Percentiles rank a stretch among this genome's conserved stretches.
Evolutionary conservation across 202 grass and related monocot species (phyloP).

Genomic region (Panicum virgatum): DNA sequence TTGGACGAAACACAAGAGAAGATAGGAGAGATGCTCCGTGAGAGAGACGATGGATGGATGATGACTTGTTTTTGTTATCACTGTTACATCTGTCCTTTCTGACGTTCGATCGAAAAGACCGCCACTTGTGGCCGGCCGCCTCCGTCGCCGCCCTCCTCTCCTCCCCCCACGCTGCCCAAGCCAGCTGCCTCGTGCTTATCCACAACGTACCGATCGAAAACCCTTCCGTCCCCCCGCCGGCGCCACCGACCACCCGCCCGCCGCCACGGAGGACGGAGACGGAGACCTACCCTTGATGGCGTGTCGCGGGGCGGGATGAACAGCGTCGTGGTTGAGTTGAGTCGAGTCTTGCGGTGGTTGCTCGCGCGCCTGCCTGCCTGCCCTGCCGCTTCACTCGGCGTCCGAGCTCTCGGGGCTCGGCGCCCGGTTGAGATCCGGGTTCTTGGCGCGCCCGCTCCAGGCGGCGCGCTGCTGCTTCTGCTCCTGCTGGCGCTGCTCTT

Average conservation of each 20-base stretch:
- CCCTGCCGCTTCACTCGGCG: constrained; percentile 49
- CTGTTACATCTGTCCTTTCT: constrained; percentile 62
- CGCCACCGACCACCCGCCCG: not conserved
- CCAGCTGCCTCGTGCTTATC: constrained; percentile 48
- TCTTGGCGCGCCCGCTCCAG: constrained; percentile 57
- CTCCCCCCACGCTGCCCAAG: not conserved
- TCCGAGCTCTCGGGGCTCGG: constrained; percentile 84
- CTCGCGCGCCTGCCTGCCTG: not conserved
- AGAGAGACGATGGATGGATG: not conserved
- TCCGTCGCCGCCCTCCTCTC: constrained; percentile 12
- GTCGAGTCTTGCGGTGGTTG: too few species aligned
- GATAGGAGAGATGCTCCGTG: not conserved
- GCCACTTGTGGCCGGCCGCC: constrained; percentile 49
- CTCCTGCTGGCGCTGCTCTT: constrained; percentile 20
- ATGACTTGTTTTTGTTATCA: constrained; percentile 50
- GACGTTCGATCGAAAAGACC: constrained; percentile 64
- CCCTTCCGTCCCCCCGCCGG: not conserved
- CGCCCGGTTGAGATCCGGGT: constrained; percentile 84
- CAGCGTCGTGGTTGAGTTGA: not conserved
- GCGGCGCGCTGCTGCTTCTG: constrained; percentile 31
- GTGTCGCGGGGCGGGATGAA: not conserved
- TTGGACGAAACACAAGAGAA: constrained; percentile 19
- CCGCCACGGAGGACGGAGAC: too few species aligned
- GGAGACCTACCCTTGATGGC: too few species aligned
- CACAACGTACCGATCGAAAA: constrained; percentile 46